phyloP scores from a whole-genome alignment of 306 rosid species.

The Luffa acutangula region DNA sequence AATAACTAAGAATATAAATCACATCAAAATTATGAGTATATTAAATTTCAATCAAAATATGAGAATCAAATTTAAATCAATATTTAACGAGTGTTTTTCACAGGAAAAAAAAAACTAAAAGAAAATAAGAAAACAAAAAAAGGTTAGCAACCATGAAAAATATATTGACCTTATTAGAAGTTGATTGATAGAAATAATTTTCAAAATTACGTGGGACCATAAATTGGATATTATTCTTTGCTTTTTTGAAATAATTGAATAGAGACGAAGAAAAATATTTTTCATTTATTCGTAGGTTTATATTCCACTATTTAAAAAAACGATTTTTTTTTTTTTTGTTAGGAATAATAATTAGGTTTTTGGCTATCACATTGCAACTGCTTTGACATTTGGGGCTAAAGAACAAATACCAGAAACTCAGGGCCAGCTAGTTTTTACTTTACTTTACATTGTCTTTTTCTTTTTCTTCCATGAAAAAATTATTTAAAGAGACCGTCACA shows the following conservation, averaged over 20 bases:
- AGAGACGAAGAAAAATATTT: too few species aligned
- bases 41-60: too few species aligned
- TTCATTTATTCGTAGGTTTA: background rate
- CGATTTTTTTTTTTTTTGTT: background rate
- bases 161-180: background rate
- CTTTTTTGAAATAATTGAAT: too few species aligned
- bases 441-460: background rate
- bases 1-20: too few species aligned
- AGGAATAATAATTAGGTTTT: background rate
- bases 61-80: too few species aligned
- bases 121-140: too few species aligned
- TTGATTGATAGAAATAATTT: too few species aligned
- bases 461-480: too few species aligned
- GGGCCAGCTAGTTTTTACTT: background rate
- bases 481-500: too few species aligned
- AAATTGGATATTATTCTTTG: too few species aligned
- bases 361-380: background rate
- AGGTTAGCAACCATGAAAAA: background rate
- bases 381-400: background rate
- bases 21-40: too few species aligned
- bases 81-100: background rate
- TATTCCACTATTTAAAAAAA: background rate
- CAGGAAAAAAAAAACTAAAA: background rate
- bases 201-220: background rate
- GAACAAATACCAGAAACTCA: background rate